Evolutionary conservation across 2,329 filamentous ascomycete species (phyloP).

Genomic region (Diplodia scrobiculata): DNA sequence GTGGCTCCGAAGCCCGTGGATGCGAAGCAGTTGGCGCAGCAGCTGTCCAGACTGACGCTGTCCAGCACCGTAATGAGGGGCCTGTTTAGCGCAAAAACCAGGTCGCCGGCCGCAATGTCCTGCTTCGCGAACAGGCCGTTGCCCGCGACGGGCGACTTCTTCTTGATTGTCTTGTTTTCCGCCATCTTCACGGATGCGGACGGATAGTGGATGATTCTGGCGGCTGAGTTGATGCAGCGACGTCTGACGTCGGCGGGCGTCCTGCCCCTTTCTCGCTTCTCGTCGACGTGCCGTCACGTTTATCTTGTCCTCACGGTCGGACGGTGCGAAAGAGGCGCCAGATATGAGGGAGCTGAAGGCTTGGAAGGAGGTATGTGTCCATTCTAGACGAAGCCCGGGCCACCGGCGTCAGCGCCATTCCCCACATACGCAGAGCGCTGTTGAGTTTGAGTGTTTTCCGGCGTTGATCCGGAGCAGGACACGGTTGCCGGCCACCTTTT

Average conservation of each 20-base stretch:
- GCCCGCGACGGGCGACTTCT: conserved; percentile 42
- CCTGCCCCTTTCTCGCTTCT: conserved; percentile 1
- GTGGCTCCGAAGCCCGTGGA: conserved; percentile 34
- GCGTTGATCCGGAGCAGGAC: neutral
- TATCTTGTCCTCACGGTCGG: neutral
- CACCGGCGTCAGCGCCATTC: neutral
- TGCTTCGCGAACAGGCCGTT: conserved; percentile 59
- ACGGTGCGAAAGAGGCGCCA: neutral
- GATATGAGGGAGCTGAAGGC: neutral
- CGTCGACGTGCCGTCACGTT: conserved; percentile 23
- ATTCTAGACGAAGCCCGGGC: neutral
- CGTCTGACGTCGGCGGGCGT: conserved; percentile 7
- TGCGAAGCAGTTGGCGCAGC: conserved; percentile 61
- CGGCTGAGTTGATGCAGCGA: neutral
- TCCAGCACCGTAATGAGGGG: conserved; percentile 60
- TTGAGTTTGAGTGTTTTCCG: neutral
- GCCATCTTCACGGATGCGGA: conserved; percentile 4
- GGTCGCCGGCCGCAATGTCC: conserved; percentile 52
- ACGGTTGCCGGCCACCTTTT: neutral
- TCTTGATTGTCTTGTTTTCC: conserved; percentile 30
- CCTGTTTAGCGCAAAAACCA: conserved; percentile 53
- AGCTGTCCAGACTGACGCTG: conserved; percentile 53
- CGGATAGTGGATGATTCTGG: neutral
- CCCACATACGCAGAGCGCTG: neutral
- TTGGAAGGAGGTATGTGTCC: neutral